A percentile compares a stretch with the other conserved stretches of the same genome.
Conservation (phyloP, 805 yeast species). For the Vanderwaltozyma yarrowii region DNA sequence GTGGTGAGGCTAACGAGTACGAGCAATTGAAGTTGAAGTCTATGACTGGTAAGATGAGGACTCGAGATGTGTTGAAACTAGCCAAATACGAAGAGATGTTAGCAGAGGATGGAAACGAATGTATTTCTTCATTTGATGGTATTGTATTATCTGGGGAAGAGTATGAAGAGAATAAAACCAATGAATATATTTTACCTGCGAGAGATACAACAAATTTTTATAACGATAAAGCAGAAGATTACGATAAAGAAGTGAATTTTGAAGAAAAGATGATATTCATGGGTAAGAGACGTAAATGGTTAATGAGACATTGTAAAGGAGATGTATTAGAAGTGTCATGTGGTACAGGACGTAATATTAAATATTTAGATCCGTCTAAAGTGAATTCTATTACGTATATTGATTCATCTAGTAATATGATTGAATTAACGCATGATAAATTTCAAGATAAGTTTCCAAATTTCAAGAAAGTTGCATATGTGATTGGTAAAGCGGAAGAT, state of each 20-base stretch:
- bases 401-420: conserved; percentile 81
- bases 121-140: conserved; percentile 29
- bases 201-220: conserved; percentile 76
- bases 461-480: conserved; percentile 69
- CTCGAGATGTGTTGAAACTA: conserved; percentile 52
- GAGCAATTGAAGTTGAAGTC: conserved; percentile 54
- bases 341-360: conserved; percentile 91
- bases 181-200: conserved; percentile 46
- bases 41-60: conserved; percentile 47
- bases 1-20: conserved; percentile 40
- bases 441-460: conserved; percentile 59
- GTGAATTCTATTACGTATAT: conserved; percentile 71
- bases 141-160: conserved; percentile 21
- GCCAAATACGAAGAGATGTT: conserved; percentile 48
- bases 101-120: conserved; percentile 18
- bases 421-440: conserved; percentile 65
- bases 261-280: conserved; percentile 37
- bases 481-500: conserved; percentile 84
- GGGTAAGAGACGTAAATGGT: conserved; percentile 62
- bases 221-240: conserved; percentile 65
- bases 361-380: conserved; percentile 50
- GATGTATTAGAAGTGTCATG: conserved; percentile 92
- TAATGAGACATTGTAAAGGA: conserved; percentile 69
- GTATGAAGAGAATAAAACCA: conserved; percentile 25
- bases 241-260: conserved; percentile 66